Conservation (phyloP, 1,284 basidiomycete genomes). For the Trichosporon coremiiforme region DNA sequence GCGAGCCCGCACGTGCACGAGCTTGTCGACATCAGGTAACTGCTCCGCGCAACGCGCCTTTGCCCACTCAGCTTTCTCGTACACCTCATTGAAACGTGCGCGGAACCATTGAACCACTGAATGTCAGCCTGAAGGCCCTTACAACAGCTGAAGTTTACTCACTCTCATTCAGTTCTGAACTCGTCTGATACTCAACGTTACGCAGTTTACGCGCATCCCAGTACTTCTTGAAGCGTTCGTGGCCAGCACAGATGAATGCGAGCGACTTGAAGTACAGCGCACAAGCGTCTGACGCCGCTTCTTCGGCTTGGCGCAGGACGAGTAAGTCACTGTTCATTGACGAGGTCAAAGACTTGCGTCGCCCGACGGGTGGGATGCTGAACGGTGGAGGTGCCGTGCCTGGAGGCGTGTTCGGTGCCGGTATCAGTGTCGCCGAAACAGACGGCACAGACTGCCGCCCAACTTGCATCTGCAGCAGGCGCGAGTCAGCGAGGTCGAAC, state of each 20-base stretch:
- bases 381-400: constrained; percentile 37
- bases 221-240: constrained; percentile 62
- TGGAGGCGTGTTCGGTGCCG: constrained; percentile 16
- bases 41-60: constrained; percentile 59
- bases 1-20: constrained; percentile 62
- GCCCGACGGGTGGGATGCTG: constrained; percentile 23
- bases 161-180: constrained; percentile 62
- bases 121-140: constrained; percentile 16
- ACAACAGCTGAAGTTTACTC: constrained; percentile 32
- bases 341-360: constrained; percentile 39
- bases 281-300: constrained; percentile 74
- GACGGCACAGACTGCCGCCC: constrained; percentile 9
- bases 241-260: constrained; percentile 88
- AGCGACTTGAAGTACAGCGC: constrained; percentile 92
- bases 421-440: constrained; percentile 22
- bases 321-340: constrained; percentile 58
- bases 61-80: constrained; percentile 63
- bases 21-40: constrained; percentile 60
- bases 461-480: constrained; percentile 66
- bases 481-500: constrained; percentile 88
- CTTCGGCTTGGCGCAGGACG: constrained; percentile 68
- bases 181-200: constrained; percentile 46
- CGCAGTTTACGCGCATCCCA: constrained; percentile 53
- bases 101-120: constrained; percentile 63
- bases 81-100: constrained; percentile 62